Evolutionary conservation across 2,329 filamentous ascomycete species (phyloP).

Genomic region (Colletotrichum echinochloae): DNA sequence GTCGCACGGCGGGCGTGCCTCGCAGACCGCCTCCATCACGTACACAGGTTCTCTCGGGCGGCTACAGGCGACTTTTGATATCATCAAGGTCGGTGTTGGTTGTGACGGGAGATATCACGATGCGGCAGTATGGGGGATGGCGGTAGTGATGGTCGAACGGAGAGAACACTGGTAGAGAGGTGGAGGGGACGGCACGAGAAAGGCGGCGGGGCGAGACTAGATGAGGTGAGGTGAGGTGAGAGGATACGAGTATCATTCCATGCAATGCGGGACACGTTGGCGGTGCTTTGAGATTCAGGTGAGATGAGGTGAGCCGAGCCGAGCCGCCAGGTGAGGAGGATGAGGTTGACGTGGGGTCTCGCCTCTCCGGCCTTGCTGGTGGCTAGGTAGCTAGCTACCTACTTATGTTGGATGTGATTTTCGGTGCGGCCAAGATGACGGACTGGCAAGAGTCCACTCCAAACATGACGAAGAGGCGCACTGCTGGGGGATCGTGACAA

Average conservation of each 20-base stretch:
- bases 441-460: background rate
- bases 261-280: slow-evolving; percentile 42
- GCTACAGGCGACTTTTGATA: background rate
- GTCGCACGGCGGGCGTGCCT: slow-evolving; percentile 1
- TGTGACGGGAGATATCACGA: background rate
- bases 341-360: slow-evolving; percentile 16
- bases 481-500: background rate
- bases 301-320: background rate
- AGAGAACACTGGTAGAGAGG: slow-evolving; percentile 1
- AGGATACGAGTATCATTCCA: slow-evolving; percentile 15
- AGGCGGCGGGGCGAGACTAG: background rate
- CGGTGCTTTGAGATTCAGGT: slow-evolving; percentile 19
- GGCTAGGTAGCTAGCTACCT: background rate
- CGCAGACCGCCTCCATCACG: background rate
- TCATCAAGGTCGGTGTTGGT: background rate
- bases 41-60: background rate
- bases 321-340: background rate
- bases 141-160: background rate
- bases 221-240: background rate
- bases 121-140: background rate
- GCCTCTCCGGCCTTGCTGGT: slow-evolving; percentile 11
- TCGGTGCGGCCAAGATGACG: background rate
- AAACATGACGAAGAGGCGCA: background rate
- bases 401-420: background rate
- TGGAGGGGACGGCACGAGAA: background rate